phyloP scores from a whole-genome alignment of 306 rosid genomes.

The Glycyrrhiza uralensis region DNA sequence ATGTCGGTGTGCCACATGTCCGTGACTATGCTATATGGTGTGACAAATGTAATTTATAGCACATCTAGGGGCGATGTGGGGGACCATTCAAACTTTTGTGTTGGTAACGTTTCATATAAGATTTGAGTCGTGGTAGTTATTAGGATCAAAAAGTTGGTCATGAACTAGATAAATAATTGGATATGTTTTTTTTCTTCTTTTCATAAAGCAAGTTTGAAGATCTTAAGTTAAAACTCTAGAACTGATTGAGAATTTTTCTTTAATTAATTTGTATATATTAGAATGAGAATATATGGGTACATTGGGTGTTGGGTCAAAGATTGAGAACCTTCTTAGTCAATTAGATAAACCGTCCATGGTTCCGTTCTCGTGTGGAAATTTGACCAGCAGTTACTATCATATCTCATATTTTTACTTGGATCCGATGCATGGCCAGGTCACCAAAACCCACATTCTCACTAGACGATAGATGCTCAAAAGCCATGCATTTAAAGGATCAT shows the following conservation, averaged over 20 bases:
- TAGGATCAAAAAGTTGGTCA: constrained; percentile 24
- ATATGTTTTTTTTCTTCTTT: constrained; percentile 18
- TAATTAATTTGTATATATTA: neutral
- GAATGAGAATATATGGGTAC: neutral
- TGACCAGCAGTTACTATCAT: constrained; percentile 42
- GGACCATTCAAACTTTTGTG: constrained; percentile 37
- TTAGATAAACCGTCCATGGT: constrained; percentile 37
- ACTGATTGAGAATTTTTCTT: neutral
- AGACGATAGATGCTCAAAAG: constrained; percentile 18
- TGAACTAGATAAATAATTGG: constrained; percentile 20
- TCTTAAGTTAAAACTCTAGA: constrained; percentile 5
- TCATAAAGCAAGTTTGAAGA: constrained; percentile 20
- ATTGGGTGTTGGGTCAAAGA: constrained; percentile 22
- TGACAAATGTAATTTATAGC: constrained; percentile 21
- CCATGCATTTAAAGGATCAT: constrained; percentile 7
- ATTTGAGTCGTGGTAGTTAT: constrained; percentile 13
- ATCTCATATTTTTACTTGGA: constrained; percentile 35
- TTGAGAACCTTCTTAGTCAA: constrained; percentile 22
- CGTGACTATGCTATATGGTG: constrained; percentile 4
- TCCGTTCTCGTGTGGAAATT: constrained; percentile 48
- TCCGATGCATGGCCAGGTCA: constrained; percentile 34
- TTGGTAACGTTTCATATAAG: constrained; percentile 31
- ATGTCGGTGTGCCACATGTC: constrained; percentile 20
- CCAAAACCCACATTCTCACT: constrained; percentile 30
- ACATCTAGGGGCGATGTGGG: neutral